A percentile compares a stretch with the other conserved stretches of the same genome.
Evolutionary conservation across 2,329 filamentous ascomycete genomes (phyloP).

Genomic region (Chrysoporthe austroafricana): DNA sequence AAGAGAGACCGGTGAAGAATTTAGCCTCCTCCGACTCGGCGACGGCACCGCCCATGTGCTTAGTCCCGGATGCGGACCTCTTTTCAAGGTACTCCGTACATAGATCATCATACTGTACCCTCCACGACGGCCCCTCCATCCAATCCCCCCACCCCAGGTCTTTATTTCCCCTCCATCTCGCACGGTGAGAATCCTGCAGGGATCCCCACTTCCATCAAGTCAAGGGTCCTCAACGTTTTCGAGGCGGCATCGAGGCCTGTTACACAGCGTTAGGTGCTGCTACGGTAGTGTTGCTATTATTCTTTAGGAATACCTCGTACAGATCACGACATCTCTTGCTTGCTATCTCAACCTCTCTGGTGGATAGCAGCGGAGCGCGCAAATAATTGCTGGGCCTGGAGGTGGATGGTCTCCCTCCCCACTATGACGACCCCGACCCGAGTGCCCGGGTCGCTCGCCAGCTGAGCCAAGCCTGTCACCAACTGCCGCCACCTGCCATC

Average conservation of each 20-base stretch:
- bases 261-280: background rate
- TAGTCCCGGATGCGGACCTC: background rate
- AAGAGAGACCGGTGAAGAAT: conserved; percentile 3
- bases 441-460: background rate
- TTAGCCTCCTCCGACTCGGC: conserved; percentile 13
- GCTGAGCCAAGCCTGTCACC: background rate
- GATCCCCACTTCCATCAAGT: background rate
- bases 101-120: no score
- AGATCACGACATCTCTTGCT: background rate
- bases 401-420: background rate
- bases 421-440: conserved; percentile 1
- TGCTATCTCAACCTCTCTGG: background rate
- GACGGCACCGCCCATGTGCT: background rate
- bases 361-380: background rate
- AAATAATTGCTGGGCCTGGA: background rate
- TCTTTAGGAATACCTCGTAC: background rate
- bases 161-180: background rate
- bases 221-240: background rate
- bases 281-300: background rate
- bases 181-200: background rate
- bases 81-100: no score
- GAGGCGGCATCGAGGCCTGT: background rate
- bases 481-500: background rate
- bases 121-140: no score
- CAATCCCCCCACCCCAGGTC: background rate